A percentile compares a stretch with the other conserved stretches of the same genome.
These are phyloP conservation scores for Hanseniaspora mollemarum DNA, from an alignment of 805 yeast species.

Conservation along the genomic window DNA sequence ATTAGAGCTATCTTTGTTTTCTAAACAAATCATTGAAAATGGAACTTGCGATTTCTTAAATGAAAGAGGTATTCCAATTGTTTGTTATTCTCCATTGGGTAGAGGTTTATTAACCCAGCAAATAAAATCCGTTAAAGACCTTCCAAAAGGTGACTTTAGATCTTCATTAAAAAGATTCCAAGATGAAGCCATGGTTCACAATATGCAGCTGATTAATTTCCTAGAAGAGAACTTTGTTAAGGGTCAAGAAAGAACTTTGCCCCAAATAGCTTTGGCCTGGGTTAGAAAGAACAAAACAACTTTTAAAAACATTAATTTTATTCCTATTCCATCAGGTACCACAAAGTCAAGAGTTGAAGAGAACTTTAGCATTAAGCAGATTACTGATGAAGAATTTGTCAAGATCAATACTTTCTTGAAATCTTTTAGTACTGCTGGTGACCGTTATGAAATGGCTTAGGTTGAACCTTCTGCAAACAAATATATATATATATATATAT, in stretches of 20 bases:
- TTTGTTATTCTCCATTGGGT: slow-evolving; percentile 77
- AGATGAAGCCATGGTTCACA: slow-evolving; percentile 45
- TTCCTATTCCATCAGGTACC: slow-evolving; percentile 77
- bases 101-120: slow-evolving; percentile 66
- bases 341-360: slow-evolving; percentile 47
- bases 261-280: slow-evolving; percentile 68
- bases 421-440: slow-evolving; percentile 42
- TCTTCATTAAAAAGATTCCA: slow-evolving; percentile 43
- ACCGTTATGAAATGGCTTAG: slow-evolving; percentile 34
- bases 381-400: slow-evolving; percentile 48
- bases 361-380: slow-evolving; percentile 40
- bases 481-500: background rate
- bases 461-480: background rate
- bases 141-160: slow-evolving; percentile 50
- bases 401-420: slow-evolving; percentile 40
- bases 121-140: slow-evolving; percentile 36
- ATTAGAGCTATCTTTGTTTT: slow-evolving; percentile 63
- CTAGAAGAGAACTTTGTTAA: slow-evolving; percentile 32
- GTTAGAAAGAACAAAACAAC: slow-evolving; percentile 35
- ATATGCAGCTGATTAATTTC: slow-evolving; percentile 39
- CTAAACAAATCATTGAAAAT: slow-evolving; percentile 48
- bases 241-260: slow-evolving; percentile 40
- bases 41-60: slow-evolving; percentile 54
- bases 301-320: slow-evolving; percentile 37
- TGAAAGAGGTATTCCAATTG: slow-evolving; percentile 49